Evolutionary conservation across 192 early-diverging fungal species (phyloP).

Genomic region (Backusella australiensis): DNA sequence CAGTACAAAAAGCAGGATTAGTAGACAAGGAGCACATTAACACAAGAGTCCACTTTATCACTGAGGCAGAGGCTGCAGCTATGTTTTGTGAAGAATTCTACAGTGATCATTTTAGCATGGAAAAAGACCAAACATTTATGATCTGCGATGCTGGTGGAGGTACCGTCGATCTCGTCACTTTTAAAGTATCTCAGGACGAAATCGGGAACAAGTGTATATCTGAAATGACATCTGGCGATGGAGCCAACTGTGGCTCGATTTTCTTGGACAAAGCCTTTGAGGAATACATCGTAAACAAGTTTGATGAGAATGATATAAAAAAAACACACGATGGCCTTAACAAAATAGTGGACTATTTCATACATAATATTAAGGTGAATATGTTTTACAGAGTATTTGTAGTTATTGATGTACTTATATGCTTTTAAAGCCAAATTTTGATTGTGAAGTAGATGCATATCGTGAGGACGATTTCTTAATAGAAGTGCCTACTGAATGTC

Average conservation of each 20-base stretch:
- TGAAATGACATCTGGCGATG: constrained; percentile 53
- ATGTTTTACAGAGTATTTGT: not conserved
- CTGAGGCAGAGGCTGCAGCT: constrained; percentile 54
- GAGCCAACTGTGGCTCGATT: constrained; percentile 45
- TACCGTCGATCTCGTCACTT: constrained; percentile 52
- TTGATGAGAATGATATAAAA: constrained; percentile 30
- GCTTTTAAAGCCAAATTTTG: constrained; percentile 41
- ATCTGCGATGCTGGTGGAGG: constrained; percentile 54
- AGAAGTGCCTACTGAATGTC: constrained; percentile 34
- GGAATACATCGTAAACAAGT: constrained; percentile 30
- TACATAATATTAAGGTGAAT: constrained; percentile 38
- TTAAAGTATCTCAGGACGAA: constrained; percentile 37
- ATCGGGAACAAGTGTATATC: constrained; percentile 17
- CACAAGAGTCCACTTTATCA: constrained; percentile 38
- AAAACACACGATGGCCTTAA: constrained; percentile 28
- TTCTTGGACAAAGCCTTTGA: constrained; percentile 42
- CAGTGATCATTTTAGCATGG: constrained; percentile 36
- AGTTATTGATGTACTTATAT: not conserved
- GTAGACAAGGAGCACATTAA: constrained; percentile 36
- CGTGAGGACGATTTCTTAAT: constrained; percentile 42
- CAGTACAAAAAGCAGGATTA: constrained; percentile 49
- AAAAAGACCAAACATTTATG: constrained; percentile 41
- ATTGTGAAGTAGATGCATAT: constrained; percentile 22
- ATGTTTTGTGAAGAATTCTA: constrained; percentile 49
- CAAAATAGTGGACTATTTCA: constrained; percentile 37